Evolutionary conservation across 1,284 basidiomycete genomes (phyloP), one percentile per base, ranked within the genome.

Genomic region (Phylloboletellus chloephorus): DNA sequence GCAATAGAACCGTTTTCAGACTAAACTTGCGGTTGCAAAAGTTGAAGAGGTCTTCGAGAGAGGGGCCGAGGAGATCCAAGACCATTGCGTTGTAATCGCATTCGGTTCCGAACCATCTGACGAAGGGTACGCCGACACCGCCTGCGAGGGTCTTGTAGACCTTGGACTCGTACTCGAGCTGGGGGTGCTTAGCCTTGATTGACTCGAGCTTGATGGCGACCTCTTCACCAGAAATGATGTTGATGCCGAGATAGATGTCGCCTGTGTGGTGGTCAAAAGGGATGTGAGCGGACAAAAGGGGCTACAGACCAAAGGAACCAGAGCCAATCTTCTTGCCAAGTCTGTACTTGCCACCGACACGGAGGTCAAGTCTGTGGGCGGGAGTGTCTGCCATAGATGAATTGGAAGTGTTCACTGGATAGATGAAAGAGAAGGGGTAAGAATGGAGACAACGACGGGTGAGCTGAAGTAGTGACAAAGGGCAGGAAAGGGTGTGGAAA

Each of bases 51-150:
- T 99, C 96, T 67, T 99, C 96, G 37, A 98, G 83, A 34, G 91
- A 95, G 21, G 96, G 94, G 2, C 95, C 96, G 24, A 98, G 81
- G 43, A 98, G 82, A 70, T 99, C 96, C 54, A 99, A 74, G 45
- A 99, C 96, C 95, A 98, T 98, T 46, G 95, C 95, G 50, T 98
- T 97, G 78, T 98, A 98, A 67, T 98, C 94, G 65, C 94, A 98
- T 67, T 98, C 95, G 50, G 94, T 96, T 30, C 96, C 96, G 64
- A 91, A 98, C 96, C 96, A 88, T 57, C 94, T 74, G 43, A 98
- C 95, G 53, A 98, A 98, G 4, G 96, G 95, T 11, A 99, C 91
- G 46, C 96, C 96, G 40, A 98, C 95, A 57, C 95, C 95, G 48
- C 95, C 96, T 13, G 95, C 94, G 30, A 98, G 80, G 16, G 91